Evolutionary conservation across 2,329 filamentous ascomycete genomes (phyloP).

Genomic region (Gnomoniopsis sp.): DNA sequence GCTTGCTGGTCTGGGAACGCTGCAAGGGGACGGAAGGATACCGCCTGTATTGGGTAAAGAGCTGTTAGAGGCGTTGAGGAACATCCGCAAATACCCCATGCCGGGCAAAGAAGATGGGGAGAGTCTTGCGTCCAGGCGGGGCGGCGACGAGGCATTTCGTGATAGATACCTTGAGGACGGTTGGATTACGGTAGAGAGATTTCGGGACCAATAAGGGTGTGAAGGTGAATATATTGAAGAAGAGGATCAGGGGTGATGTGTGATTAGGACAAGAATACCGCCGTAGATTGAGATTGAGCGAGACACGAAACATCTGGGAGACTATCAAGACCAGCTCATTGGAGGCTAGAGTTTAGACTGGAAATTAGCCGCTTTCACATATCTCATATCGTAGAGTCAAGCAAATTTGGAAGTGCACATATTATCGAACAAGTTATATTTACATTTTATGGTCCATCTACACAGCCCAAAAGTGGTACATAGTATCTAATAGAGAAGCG

Average conservation of each 20-base stretch:
- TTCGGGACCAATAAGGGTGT: too few relatives aligned
- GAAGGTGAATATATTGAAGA: too few relatives aligned
- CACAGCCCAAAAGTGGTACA: background rate
- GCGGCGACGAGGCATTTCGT: background rate
- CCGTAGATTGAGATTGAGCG: too few relatives aligned
- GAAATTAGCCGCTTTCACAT: too few relatives aligned
- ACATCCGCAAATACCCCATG: slow-evolving; percentile 43
- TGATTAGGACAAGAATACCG: too few relatives aligned
- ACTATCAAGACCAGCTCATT: background rate
- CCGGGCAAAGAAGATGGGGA: background rate
- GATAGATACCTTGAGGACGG: background rate
- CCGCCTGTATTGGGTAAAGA: slow-evolving; percentile 43
- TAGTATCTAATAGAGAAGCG: background rate
- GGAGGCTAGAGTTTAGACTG: background rate
- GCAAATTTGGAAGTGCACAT: too few relatives aligned
- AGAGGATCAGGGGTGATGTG: too few relatives aligned
- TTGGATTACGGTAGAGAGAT: too few relatives aligned
- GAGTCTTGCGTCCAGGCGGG: background rate
- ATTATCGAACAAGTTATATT: background rate
- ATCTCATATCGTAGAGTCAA: too few relatives aligned
- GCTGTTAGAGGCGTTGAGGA: slow-evolving; percentile 44
- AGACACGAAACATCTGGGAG: too few relatives aligned
- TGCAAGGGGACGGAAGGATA: slow-evolving; percentile 43
- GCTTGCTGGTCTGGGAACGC: slow-evolving; percentile 44
- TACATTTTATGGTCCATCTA: background rate